These are phyloP conservation scores for Kluyveromyces starmeri DNA, from an alignment of 805 yeast species.

Conservation along the genomic window DNA sequence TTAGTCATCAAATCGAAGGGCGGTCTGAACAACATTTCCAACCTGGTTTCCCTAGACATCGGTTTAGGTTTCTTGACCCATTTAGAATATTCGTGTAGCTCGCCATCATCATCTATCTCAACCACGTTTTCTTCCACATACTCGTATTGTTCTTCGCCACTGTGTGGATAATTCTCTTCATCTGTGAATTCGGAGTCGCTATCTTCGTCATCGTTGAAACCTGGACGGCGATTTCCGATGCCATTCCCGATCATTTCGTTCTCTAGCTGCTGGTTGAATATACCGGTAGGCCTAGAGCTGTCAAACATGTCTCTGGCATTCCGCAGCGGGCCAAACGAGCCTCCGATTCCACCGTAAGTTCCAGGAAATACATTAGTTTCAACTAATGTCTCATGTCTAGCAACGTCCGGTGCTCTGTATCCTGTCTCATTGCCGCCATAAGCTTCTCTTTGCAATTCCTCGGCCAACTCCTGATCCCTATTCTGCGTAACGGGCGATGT, in stretches of 20 bases:
- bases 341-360: conserved; percentile 33
- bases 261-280: conserved; percentile 31
- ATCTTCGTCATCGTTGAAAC: conserved; percentile 18
- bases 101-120: conserved; percentile 31
- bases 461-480: conserved; percentile 50
- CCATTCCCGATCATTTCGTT: neutral
- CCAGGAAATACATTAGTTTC: conserved; percentile 30
- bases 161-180: conserved; percentile 33
- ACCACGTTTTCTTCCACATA: conserved; percentile 27
- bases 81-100: conserved; percentile 26
- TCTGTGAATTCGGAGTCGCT: conserved; percentile 32
- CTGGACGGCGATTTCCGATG: no score
- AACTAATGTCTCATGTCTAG: conserved; percentile 58
- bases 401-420: conserved; percentile 72
- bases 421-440: conserved; percentile 37
- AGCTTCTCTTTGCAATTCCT: conserved; percentile 54
- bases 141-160: conserved; percentile 29
- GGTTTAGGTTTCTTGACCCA: conserved; percentile 20
- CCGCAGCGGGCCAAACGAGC: conserved; percentile 22
- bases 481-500: no score
- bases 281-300: conserved; percentile 26
- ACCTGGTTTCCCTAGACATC: conserved; percentile 36
- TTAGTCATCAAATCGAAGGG: conserved; percentile 83
- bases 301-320: conserved; percentile 28
- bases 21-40: conserved; percentile 81